Evolutionary conservation across 164 flowering plant genomes (phyloP).

Genomic region (Malania oleifera): DNA sequence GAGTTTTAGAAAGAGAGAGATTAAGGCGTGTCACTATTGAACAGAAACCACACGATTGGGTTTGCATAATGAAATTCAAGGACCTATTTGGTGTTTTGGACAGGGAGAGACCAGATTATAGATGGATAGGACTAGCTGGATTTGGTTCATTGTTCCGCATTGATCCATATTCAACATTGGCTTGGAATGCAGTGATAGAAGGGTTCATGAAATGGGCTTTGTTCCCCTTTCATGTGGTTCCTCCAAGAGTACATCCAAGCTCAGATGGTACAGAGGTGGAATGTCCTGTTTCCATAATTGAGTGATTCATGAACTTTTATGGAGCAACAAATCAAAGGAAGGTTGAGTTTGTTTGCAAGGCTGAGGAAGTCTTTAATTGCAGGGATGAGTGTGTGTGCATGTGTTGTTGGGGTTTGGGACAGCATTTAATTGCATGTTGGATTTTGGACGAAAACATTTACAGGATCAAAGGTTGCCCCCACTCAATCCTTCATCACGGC

Average conservation of each 20-base stretch:
- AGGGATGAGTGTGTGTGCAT: no score
- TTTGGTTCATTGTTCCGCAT: slow-evolving; percentile 88
- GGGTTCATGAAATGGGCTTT: slow-evolving; percentile 96
- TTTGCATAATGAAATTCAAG: slow-evolving; percentile 81
- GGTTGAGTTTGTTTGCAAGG: slow-evolving; percentile 89
- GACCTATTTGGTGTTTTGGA: slow-evolving; percentile 86
- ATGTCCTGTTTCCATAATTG: slow-evolving; percentile 89
- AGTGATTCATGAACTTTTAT: slow-evolving; percentile 99
- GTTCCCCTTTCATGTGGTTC: slow-evolving; percentile 87
- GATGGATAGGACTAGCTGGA: slow-evolving; percentile 94
- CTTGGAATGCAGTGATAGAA: slow-evolving; percentile 94
- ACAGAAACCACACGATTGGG: no score
- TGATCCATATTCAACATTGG: slow-evolving; percentile 98
- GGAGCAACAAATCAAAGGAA: slow-evolving; percentile 66
- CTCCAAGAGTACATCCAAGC: slow-evolving; percentile 98
- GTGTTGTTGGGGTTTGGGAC: no score
- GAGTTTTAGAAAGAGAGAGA: no score
- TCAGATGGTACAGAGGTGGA: slow-evolving; percentile 98
- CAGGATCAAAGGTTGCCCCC: no score
- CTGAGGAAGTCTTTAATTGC: slow-evolving; percentile 98
- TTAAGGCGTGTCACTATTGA: no score
- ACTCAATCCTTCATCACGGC: no score
- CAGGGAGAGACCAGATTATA: slow-evolving; percentile 83
- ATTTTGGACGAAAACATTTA: no score
- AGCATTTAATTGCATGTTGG: no score